Base-by-base conservation (phyloP, 2,329 filamentous ascomycete genomes). In the Colletotrichum coccodes region DNA sequence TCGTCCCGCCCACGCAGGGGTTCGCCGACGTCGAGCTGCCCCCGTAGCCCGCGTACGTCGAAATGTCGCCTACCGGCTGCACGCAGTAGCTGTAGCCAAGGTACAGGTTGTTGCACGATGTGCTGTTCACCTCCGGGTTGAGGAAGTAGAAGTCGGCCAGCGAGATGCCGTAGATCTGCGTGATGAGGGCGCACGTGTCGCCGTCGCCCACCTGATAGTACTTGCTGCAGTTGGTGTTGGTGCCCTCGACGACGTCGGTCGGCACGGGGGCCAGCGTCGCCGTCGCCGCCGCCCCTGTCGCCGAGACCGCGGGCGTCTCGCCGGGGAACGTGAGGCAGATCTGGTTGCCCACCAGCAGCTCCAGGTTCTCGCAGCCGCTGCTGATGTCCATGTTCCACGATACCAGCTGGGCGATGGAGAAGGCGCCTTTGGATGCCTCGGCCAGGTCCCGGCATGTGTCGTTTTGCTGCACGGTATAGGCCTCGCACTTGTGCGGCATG, bases 21-120 rank as follows among this genome's bases (percentile, higher is more conserved):
- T 56, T 56, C 2, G 53, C 26, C 3, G 53, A 26, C 1, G n/a
- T 26, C 18, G 18, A 21, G 52, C 52, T 23, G 2, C 52, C 52
- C 6, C 14, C 34, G 36, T 64, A 64, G 16, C 42, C 50, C 7
- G 61, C 14, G 44, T 64, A 64, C 16, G 54, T 64, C 30, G n/a
- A 40, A 14, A 64, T 73, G 34, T 63, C 59, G 7, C 72, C 72
- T 8, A 73, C 70, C 4, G 47, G 6, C 12, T 16, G 16, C 26
- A 64, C 61, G 32, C 61, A 64, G 61, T 64, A 64, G 38, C 18
- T 18, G 18, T 46, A 56, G 7, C 30, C 60, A 4, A 57, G 30
- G 26, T 14, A 57, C 26, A 63, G 23, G 30, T 63, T 63, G n/a
- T 14, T 56, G 38, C 60, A 63, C 3, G 40, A 46, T 16, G 36